These are phyloP conservation scores for Clavispora phyllophila DNA, from an alignment of 805 yeast genomes.

Conservation along the genomic window DNA sequence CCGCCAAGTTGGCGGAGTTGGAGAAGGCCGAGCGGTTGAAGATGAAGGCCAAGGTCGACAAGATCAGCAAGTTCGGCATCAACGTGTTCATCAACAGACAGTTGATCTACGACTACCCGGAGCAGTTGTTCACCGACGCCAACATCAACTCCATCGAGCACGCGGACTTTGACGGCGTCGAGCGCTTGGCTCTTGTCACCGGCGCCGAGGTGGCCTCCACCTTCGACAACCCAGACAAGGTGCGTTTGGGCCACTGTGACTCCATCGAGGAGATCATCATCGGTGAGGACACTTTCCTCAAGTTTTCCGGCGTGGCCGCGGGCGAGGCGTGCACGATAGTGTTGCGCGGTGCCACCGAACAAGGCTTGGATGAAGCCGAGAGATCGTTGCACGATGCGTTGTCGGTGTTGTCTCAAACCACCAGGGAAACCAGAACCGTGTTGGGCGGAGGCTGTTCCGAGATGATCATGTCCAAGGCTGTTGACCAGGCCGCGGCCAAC, in stretches of 20 bases:
- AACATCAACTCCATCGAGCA: conserved; percentile 91
- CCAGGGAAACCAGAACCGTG: conserved; percentile 85
- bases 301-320: conserved; percentile 91
- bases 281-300: conserved; percentile 87
- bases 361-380: conserved; percentile 45
- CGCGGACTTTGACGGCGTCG: conserved; percentile 97
- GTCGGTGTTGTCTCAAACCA: conserved; percentile 92
- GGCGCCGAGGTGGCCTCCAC: conserved; percentile 98
- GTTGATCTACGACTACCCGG: conserved; percentile 96
- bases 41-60: conserved; percentile 85
- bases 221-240: conserved; percentile 85
- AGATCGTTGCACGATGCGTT: conserved; percentile 84
- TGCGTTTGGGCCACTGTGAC: conserved; percentile 84
- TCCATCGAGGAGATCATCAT: conserved; percentile 84
- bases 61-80: conserved; percentile 81
- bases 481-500: conserved; percentile 85
- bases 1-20: conserved; percentile 87
- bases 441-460: conserved; percentile 92
- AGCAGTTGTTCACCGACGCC: conserved; percentile 84
- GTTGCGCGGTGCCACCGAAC: conserved; percentile 56
- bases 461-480: conserved; percentile 93
- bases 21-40: conserved; percentile 92
- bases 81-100: conserved; percentile 94
- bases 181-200: conserved; percentile 90
- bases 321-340: conserved; percentile 97